Evolutionary conservation across 345 rosid genomes (phyloP), one percentile per base, ranked within the genome.

Genomic region (Rhodamnia rubescens): DNA sequence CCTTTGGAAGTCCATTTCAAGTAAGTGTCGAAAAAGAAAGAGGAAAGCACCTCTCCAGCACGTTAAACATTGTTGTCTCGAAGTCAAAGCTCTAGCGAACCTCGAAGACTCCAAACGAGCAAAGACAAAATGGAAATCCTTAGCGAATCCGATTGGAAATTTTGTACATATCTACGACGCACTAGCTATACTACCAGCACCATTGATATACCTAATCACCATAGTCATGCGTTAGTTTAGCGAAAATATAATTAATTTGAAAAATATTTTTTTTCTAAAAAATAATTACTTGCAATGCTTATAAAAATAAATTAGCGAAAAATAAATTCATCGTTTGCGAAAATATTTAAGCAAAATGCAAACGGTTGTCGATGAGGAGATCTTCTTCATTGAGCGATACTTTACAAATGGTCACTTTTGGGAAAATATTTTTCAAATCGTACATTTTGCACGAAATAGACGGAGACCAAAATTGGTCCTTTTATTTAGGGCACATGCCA

Each of bases 301-400:
- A 57, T 5, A 0, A 57, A 26, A 57, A 58, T 58, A 8, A 58
- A 54, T 20, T 1, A 54, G 7, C 7, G 16, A n/a, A 58, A 58
- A 2, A n/a, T n/a, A n/a, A n/a, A n/a, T 12, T 58, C 13, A 11
- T 1, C 8, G 12, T 2, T 13, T 4, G n/a, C 2, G 2, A 58
- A n/a, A n/a, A n/a, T n/a, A 2, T n/a, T n/a, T 58, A 42, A 42
- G 4, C 44, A 42, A n/a, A n/a, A n/a, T 1, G 12, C 13, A n/a
- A 12, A 59, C 5, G n/a, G 14, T 59, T n/a, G 14, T 59, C 8
- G 1, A n/a, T 6, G 44, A 42, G 44, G 44, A 42, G 4, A 42
- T 4, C 3, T 59, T 11, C 4, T 58, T n/a, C 8, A 58, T 12
- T n/a, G 7, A 58, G 6, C n/a, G 12, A 58, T 58, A 26, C 11